Evolutionary conservation across 441 rosid genomes (phyloP).

Genomic region (Croton laevigatus): DNA sequence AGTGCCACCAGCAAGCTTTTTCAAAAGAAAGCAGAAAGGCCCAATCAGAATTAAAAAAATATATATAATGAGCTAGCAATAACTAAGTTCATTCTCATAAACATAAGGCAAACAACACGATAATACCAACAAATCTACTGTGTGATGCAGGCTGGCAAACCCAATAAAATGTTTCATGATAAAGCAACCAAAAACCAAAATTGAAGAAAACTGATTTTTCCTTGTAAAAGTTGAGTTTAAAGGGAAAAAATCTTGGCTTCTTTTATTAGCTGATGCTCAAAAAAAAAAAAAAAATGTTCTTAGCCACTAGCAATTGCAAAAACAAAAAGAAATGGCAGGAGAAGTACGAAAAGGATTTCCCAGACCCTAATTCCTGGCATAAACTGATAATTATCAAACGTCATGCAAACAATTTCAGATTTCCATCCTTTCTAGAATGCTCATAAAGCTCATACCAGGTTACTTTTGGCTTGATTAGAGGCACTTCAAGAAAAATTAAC

Average conservation of each 20-base stretch:
- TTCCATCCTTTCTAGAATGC: not conserved
- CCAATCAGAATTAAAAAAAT: not conserved
- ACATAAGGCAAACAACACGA: not conserved
- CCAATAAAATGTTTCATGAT: not conserved
- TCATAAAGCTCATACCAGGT: not conserved
- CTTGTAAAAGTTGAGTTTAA: not conserved
- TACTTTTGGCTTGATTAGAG: not conserved
- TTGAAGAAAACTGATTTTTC: not conserved
- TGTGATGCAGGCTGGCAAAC: not conserved
- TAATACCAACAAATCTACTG: not conserved
- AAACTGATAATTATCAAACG: not conserved
- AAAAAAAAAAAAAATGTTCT: not conserved
- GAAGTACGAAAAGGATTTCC: not conserved
- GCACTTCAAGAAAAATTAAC: not conserved
- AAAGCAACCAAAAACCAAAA: not conserved
- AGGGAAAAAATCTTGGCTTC: not conserved
- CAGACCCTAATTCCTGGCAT: not conserved
- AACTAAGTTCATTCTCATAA: not conserved
- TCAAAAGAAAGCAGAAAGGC: constrained; percentile 19
- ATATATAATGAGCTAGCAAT: not conserved
- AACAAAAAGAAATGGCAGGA: not conserved
- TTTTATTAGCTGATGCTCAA: not conserved
- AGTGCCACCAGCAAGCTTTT: constrained; percentile 98
- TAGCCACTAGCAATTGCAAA: not conserved
- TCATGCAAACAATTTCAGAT: not conserved